Evolutionary conservation across 805 yeast species (phyloP).

Genomic region (Candida alai): DNA sequence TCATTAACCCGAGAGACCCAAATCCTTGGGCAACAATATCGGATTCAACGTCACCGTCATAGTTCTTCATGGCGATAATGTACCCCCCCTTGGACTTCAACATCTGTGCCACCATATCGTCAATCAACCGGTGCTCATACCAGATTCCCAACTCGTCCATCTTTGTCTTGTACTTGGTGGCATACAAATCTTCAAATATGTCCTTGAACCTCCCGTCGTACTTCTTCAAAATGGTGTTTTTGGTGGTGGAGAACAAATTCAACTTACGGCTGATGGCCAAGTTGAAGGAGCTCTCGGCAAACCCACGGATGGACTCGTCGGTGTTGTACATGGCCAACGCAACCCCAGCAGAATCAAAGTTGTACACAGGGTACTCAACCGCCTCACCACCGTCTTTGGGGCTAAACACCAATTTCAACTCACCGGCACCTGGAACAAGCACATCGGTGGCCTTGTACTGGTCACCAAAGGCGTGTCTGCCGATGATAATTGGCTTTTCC

Average conservation of each 20-base stretch:
- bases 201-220: slow-evolving; percentile 97
- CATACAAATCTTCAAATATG: slow-evolving; percentile 80
- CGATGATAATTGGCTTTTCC: slow-evolving; percentile 94
- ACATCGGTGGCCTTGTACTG: slow-evolving; percentile 93
- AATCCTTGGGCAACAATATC: slow-evolving; percentile 98
- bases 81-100: slow-evolving; percentile 92
- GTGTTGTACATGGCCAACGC: slow-evolving; percentile 95
- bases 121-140: slow-evolving; percentile 95
- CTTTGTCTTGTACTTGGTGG: slow-evolving; percentile 56
- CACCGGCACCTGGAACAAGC: slow-evolving; percentile 76
- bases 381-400: slow-evolving; percentile 61
- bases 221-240: slow-evolving; percentile 89
- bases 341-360: slow-evolving; percentile 71
- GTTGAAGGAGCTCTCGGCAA: slow-evolving; percentile 91
- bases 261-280: slow-evolving; percentile 75
- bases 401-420: slow-evolving; percentile 69
- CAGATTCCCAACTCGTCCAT: slow-evolving; percentile 83
- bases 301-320: slow-evolving; percentile 82
- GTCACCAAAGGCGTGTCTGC: slow-evolving; percentile 97
- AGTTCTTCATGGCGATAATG: slow-evolving; percentile 94
- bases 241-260: slow-evolving; percentile 84
- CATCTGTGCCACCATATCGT: slow-evolving; percentile 99
- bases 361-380: slow-evolving; percentile 57
- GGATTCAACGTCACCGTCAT: slow-evolving; percentile 96
- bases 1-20: slow-evolving; percentile 95